Evolutionary conservation across 2,329 filamentous ascomycete genomes (phyloP), one percentile per base, ranked within the genome.

Genomic region (Ascochyta rabiei): DNA sequence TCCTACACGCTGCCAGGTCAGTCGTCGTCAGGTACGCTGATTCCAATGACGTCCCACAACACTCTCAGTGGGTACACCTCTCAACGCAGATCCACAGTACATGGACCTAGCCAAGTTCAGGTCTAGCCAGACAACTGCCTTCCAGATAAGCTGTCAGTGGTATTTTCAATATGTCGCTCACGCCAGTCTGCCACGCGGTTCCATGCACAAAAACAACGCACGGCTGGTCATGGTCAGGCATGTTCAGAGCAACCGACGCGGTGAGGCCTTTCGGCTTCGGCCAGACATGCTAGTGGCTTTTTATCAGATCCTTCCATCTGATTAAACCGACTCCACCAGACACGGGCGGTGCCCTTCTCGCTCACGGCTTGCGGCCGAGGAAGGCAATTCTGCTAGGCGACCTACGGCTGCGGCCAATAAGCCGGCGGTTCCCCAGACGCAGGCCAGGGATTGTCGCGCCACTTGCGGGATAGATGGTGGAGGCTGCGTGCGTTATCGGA

Each of bases 401-500:
- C 35, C 42, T 28, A 31, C 41, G 37, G 43, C 50, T 46, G 47
- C 52, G 43, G 47, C 61, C 60, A 64, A 65, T 61, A 55, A 30
- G 56, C 19, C 52, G 31, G 57, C 42, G 31, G 48, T 60, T 59
- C 61, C 60, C 61, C 59, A 59, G 60, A 61, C 52, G 52, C 52
- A 57, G 46, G 47, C 44, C 51, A 31, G 42, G 48, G 53, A 48
- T 53, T 49, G 49, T 60, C 39, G 62, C 54, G 59, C 59, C 61
- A 64, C 62, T 53, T 60, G 60, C 54, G 54, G 60, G 60, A 56
- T 53, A 45, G 48, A 56, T 45, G 50, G 38, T 61, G 39, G 56
- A 53, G 51, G 60, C 51, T 48, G 62, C 50, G 56, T 60, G 61
- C 68, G 67, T 66, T 71, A 72, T 68, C 69, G 68, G 66, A 62